Evolutionary conservation across 371 early-diverging fungal species (phyloP).

Genomic region (Syncephalastrum racemosum): DNA sequence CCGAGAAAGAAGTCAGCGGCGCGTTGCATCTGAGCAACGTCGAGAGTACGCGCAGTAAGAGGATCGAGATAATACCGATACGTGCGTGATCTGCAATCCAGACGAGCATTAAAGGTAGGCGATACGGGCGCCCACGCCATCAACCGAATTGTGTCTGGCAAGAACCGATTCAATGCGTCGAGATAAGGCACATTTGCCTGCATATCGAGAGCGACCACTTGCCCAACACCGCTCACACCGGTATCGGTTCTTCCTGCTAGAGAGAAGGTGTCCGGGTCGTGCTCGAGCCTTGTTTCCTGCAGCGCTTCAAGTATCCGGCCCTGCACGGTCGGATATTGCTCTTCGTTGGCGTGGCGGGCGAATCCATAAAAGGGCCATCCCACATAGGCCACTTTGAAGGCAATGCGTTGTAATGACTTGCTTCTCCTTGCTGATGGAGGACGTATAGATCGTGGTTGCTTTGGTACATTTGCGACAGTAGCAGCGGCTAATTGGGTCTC

Average conservation of each 20-base stretch:
- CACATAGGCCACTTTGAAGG: conserved; percentile 87
- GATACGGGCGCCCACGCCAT: conserved; percentile 88
- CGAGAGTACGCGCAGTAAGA: conserved; percentile 15
- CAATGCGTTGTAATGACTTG: conserved; percentile 61
- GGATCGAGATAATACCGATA: conserved; percentile 91
- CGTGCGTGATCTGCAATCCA: conserved; percentile 83
- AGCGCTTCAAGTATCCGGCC: conserved; percentile 79
- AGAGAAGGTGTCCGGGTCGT: conserved; percentile 58
- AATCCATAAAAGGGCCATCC: conserved; percentile 92
- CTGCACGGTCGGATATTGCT: conserved; percentile 76
- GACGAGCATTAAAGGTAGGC: conserved; percentile 84
- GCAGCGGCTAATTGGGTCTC: conserved; percentile 3
- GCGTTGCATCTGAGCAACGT: conserved; percentile 71
- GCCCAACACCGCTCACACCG: conserved; percentile 91
- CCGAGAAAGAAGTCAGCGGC: conserved; percentile 77
- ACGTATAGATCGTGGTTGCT: no score
- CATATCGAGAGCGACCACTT: conserved; percentile 82
- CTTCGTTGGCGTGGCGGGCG: conserved; percentile 59
- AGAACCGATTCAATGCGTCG: conserved; percentile 76
- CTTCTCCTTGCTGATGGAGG: conserved; percentile 4
- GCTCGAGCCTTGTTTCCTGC: conserved; percentile 67
- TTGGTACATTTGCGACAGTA: not conserved
- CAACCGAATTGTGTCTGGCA: conserved; percentile 90
- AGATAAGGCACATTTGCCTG: conserved; percentile 72
- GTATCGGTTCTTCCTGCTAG: conserved; percentile 94